These are phyloP conservation scores for Hyphodiscus hymeniophilus DNA, from an alignment of 495 filamentous ascomycete genomes.

Conservation along the genomic window DNA sequence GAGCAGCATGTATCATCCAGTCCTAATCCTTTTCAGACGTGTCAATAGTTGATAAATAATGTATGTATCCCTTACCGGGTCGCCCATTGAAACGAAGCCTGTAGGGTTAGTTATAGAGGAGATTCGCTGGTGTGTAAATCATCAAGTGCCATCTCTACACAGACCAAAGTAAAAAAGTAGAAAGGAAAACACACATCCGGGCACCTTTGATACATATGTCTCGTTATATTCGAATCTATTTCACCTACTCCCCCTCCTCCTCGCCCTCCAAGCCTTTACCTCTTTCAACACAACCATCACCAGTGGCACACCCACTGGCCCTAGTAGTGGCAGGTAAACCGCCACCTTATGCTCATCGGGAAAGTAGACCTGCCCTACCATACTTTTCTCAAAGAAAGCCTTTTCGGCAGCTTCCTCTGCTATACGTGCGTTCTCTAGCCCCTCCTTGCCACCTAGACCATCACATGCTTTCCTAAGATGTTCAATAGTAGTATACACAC, in stretches of 20 bases:
- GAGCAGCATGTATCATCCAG: too few relatives aligned
- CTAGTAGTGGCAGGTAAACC: conserved; percentile 85
- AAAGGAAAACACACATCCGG: too few relatives aligned
- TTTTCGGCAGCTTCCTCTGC: conserved; percentile 86
- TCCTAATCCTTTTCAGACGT: too few relatives aligned
- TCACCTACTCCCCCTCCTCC: conserved; percentile 16
- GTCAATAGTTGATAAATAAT: too few relatives aligned
- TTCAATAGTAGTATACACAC: conserved; percentile 68
- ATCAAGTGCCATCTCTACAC: too few relatives aligned
- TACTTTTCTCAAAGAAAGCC: conserved; percentile 97
- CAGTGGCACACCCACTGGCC: conserved; percentile 86
- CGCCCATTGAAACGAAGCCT: too few relatives aligned
- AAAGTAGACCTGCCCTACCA: conserved; percentile 97
- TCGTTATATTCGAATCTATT: neutral
- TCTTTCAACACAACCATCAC: conserved; percentile 79
- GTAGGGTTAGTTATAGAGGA: too few relatives aligned
- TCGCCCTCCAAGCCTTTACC: conserved; percentile 47
- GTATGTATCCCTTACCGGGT: too few relatives aligned
- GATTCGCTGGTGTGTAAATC: too few relatives aligned
- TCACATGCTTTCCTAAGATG: conserved; percentile 72
- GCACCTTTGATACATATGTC: too few relatives aligned
- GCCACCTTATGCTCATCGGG: conserved; percentile 99
- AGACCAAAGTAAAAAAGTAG: too few relatives aligned
- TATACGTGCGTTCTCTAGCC: conserved; percentile 67
- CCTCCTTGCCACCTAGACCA: conserved; percentile 51